phyloP scores from a whole-genome alignment of 75 land plant genomes.

The Isoetes taiwanensis region DNA sequence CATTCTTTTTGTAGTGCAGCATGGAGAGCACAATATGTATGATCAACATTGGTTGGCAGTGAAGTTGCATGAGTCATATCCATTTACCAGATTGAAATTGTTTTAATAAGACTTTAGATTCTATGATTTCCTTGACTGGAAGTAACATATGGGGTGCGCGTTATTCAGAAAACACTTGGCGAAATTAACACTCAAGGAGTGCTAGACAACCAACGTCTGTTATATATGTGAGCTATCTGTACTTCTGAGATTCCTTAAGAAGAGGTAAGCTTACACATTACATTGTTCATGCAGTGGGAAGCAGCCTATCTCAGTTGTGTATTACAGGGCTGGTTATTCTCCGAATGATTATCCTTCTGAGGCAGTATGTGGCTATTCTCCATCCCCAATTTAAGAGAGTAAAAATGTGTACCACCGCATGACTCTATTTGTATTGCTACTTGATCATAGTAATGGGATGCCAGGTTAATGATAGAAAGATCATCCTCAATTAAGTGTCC shows the following conservation, averaged over 20 bases:
- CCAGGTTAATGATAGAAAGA: slow-evolving; percentile 71
- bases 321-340: slow-evolving; percentile 88
- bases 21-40: slow-evolving; percentile 90
- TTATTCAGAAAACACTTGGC: slow-evolving; percentile 70
- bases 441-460: slow-evolving; percentile 84
- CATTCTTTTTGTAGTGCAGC: slow-evolving; percentile 76
- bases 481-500: slow-evolving; percentile 92
- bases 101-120: too few species aligned
- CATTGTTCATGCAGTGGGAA: slow-evolving; percentile 40
- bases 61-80: slow-evolving; percentile 61
- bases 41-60: slow-evolving; percentile 84
- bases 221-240: background rate
- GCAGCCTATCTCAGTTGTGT: slow-evolving; percentile 55
- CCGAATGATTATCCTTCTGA: slow-evolving; percentile 95
- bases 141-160: slow-evolving; percentile 41
- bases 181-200: slow-evolving; percentile 57
- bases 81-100: too few species aligned
- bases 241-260: background rate
- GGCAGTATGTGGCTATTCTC: slow-evolving; percentile 32
- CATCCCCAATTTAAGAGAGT: too few species aligned
- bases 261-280: background rate
- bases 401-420: too few species aligned
- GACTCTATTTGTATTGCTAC: too few species aligned
- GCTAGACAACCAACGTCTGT: background rate
- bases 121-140: slow-evolving; percentile 46